Base-by-base conservation (phyloP, 148 eudicot genomes). In the Salicornia ramosissima region DNA sequence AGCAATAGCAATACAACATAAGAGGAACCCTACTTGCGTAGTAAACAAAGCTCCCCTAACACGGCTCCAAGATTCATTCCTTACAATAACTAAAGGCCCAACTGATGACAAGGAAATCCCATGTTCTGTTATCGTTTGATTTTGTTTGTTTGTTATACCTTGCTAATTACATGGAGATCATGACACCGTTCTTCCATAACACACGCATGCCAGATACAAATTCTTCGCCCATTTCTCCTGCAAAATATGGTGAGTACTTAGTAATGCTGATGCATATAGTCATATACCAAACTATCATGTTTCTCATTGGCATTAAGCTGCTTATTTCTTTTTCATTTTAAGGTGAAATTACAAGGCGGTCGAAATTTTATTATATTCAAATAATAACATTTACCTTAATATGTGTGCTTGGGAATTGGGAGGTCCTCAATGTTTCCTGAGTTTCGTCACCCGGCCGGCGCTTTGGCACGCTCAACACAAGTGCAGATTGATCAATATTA, bases 171-270 rank as follows among this genome's bases (percentile, higher is more conserved):
- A 68, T 11, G 24, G 30, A 18, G 19, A 65, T 88, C 83, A 88
- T n/a, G 90, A 86, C 45, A 90, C 92, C 4, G 96, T 90, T 65
- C 96, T 74, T 28, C 96, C 96, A 63, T 87, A 90, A 78, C 92
- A 87, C 72, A 90, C 74, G 47, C 84, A 85, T 36, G 96, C 90
- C 13, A 90, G 83, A 67, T 90, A 90, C 61, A 90, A 82, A 83
- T 87, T 87, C 77, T 87, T 90, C 4, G 92, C 85, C 96, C 96
- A 90, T 81, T 90, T 90, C n/a, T 90, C 96, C 96, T 89, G 86
- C 84, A 75, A 22, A 45, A 14, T 33, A 50, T 2, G 28, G 53
- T 21, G 42, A 55, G 40, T 22, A 14, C 28, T 16, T 9, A 61
- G 60, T 57, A 71, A 49, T 4, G 28, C 18, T 16, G 63, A 63